Conservation (phyloP, 331 rosid genomes). For the Telfairia occidentalis region DNA sequence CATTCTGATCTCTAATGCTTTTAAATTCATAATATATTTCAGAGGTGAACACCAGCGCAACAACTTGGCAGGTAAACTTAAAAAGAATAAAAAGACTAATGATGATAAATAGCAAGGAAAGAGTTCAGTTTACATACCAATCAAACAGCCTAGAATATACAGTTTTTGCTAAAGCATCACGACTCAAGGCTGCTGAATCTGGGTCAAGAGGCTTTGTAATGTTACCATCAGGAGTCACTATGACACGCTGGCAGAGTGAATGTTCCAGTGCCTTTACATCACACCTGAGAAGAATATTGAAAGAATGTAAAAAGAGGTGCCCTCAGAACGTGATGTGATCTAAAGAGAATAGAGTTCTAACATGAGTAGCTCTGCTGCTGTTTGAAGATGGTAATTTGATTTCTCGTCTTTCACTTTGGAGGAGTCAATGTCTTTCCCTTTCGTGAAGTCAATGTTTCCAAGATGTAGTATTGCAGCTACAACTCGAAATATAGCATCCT, state of each 20-base stretch:
- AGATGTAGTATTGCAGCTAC: slow-evolving; percentile 81
- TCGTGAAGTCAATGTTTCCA: slow-evolving; percentile 58
- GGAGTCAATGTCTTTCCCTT: slow-evolving; percentile 69
- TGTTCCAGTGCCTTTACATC: slow-evolving; percentile 52
- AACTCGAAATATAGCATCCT: slow-evolving; percentile 78
- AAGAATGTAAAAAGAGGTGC: slow-evolving; percentile 3
- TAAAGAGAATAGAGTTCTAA: slow-evolving; percentile 24
- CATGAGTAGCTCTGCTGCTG: slow-evolving; percentile 61
- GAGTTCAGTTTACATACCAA: slow-evolving; percentile 38
- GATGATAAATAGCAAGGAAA: background rate
- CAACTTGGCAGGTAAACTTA: background rate
- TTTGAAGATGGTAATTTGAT: slow-evolving; percentile 53
- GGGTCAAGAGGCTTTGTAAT: slow-evolving; percentile 69
- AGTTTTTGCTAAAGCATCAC: slow-evolving; percentile 77
- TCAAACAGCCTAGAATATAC: slow-evolving; percentile 63
- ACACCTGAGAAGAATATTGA: slow-evolving; percentile 41
- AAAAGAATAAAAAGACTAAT: background rate
- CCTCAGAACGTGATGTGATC: background rate
- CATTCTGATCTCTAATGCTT: background rate
- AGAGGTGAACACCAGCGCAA: background rate
- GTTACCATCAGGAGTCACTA: slow-evolving; percentile 83
- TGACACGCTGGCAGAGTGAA: slow-evolving; percentile 76
- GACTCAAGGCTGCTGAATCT: slow-evolving; percentile 54
- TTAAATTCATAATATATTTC: background rate
- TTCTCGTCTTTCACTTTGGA: slow-evolving; percentile 66